A percentile compares a stretch with the other conserved stretches of the same genome.
phyloP scores from a whole-genome alignment of 139 green algal species.

The Cymbomonas tetramitiformis region DNA sequence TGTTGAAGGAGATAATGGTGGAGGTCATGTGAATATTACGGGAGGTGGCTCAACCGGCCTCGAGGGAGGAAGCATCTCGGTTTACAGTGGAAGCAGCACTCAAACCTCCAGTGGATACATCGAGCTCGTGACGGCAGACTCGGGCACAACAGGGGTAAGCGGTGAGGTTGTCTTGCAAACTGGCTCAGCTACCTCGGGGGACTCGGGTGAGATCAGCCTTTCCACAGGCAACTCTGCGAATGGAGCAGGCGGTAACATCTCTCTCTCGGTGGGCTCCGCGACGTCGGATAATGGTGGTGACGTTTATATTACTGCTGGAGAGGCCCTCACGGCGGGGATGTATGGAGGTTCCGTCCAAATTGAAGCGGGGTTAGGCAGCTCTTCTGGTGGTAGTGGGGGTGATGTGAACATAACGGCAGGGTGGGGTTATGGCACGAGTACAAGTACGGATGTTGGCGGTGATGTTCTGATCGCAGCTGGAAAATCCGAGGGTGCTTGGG shows the following conservation, averaged over 20 bases:
- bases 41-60: no score
- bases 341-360: slow-evolving; percentile 7
- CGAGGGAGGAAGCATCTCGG: no score
- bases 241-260: slow-evolving; percentile 13
- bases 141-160: slow-evolving; percentile 4
- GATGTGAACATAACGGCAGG: slow-evolving; percentile 5
- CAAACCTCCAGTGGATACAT: slow-evolving; percentile 9
- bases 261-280: not conserved
- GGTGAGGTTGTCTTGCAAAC: slow-evolving; percentile 2
- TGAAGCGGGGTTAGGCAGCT: not conserved
- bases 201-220: slow-evolving; percentile 5
- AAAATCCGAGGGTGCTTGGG: not conserved
- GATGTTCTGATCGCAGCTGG: slow-evolving; percentile 3
- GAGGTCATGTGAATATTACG: no score
- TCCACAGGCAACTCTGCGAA: slow-evolving; percentile 3
- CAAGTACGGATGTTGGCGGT: not conserved
- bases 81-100: no score
- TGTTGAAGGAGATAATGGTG: no score
- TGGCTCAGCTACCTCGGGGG: not conserved
- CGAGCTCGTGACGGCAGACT: not conserved
- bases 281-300: slow-evolving; percentile 1
- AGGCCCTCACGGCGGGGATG: not conserved
- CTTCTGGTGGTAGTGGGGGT: slow-evolving; percentile 10
- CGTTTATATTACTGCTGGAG: slow-evolving; percentile 3
- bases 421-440: slow-evolving; percentile 5